Base-by-base conservation (phyloP, 345 rosid genomes). In the Eucalyptus coolabah region DNA sequence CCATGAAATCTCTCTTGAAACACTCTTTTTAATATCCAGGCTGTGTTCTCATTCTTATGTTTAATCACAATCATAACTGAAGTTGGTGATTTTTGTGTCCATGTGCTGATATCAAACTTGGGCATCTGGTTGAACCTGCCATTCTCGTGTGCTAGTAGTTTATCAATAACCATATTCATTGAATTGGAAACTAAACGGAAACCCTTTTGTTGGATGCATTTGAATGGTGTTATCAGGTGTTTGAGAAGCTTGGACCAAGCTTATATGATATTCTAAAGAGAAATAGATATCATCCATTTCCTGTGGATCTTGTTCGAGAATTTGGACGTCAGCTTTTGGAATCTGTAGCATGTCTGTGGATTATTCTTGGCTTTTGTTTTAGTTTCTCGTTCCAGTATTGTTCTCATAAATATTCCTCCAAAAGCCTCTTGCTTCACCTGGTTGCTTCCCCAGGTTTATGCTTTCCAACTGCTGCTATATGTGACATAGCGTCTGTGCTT, bases 201-300 rank as follows among this genome's bases (percentile, higher is more conserved):
- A 77, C 85, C 85, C 85, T 77, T 77, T 77, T 77, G 85, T 77
- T 77, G 85, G 85, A 77, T 77, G 85, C 85, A 12, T 77, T 77
- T 77, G 85, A 77, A 77, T 77, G 85, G 90, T 90, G 88, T 91
- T 91, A 86, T 90, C 94, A 95, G 97, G 97, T 95, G 54, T 94
- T 95, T 94, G 97, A 95, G 96, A 95, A 93, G 96, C 97, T 96
- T 91, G 97, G 97, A 88, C 97, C 96, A 92, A 96, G 96, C 93
- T 91, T 96, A 86, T 95, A 95, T 69, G 96, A 96, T 93, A 95
- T 95, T 93, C 96, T 96, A 90, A 91, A 90, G 87, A 96, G 94
- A 94, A 96, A 96, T 93, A 94, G 92, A 92, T 95, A 95, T 91
- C 94, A 93, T 91, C 93, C 95, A 72, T 95, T 94, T 91, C 95